Percentiles rank a stretch among this genome's conserved stretches.
These are phyloP conservation scores for Fistulinella cinereoalba DNA, from an alignment of 1,284 basidiomycete species.

Conservation along the genomic window DNA sequence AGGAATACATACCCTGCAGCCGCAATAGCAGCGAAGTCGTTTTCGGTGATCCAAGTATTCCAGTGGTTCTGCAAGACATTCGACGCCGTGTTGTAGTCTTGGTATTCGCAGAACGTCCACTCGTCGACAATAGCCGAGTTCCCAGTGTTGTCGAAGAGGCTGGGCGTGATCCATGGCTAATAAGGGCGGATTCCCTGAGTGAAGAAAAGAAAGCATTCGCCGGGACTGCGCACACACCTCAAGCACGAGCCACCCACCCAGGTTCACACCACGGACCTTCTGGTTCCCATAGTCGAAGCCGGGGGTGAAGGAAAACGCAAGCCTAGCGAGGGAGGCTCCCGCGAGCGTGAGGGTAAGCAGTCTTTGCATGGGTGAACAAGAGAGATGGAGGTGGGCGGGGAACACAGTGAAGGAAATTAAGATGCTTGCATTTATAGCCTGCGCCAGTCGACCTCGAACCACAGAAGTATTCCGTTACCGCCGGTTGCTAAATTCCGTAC, in stretches of 20 bases:
- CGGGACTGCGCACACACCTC: conserved; percentile 45
- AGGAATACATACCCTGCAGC: conserved; percentile 57
- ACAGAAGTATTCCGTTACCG: conserved; percentile 12
- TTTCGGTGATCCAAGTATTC: conserved; percentile 79
- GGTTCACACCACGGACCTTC: conserved; percentile 55
- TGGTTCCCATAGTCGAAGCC: conserved; percentile 48
- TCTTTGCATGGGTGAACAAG: conserved; percentile 8
- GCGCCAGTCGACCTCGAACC: background rate
- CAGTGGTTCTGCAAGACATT: conserved; percentile 63
- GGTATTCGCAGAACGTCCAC: conserved; percentile 77
- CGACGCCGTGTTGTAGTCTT: conserved; percentile 49
- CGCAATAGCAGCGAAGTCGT: conserved; percentile 71
- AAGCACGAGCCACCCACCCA: conserved; percentile 75
- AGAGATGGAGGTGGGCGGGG: background rate
- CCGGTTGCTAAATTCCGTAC: background rate
- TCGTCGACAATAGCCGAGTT: conserved; percentile 65
- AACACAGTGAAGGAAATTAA: background rate
- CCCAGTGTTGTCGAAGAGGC: conserved; percentile 79
- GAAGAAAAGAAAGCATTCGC: background rate
- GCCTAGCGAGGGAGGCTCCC: conserved; percentile 13
- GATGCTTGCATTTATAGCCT: conserved; percentile 20
- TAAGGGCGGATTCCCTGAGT: background rate
- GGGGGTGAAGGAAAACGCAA: conserved; percentile 33
- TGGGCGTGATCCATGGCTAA: conserved; percentile 84
- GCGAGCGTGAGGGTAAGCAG: conserved; percentile 16